Base-by-base conservation (phyloP, 2,329 filamentous ascomycete species). In the Chlorencoelia australis region DNA sequence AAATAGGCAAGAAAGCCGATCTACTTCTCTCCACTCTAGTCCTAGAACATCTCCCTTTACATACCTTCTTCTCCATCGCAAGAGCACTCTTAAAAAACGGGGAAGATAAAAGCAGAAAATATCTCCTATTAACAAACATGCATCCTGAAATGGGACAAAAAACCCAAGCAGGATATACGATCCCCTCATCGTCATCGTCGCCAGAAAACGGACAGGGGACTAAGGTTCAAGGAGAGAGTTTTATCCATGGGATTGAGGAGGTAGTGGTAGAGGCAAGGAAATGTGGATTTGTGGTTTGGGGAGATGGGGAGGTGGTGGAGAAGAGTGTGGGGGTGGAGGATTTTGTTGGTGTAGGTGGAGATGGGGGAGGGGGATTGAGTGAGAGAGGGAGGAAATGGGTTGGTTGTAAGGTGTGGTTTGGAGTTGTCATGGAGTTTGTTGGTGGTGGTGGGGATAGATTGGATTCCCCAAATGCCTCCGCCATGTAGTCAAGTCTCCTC, bases 101-200 rank as follows among this genome's bases (percentile, higher is more conserved):
- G 67, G 0, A 48, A 60, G 1, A 45, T 11, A 56, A 63, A 4
- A 57, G 60, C 0, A 64, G 64, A 0, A 74, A 69, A 0, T 55
- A 66, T 31, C 57, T 77, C 4, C 58, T 80, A 7, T 49, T 81
- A n/a, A 80, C 75, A 1, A 81, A 80, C 48, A 82, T 82, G 77
- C 77, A 82, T 52, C 56, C 65, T 2, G 69, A 79, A 3, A 80
- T 81, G 75, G 75, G 74, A 1, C 43, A 44, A 10, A 61, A 66
- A 11, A 70, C 67, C 17, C 73, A 76, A 49, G 76, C 76, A 0
- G 76, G 77, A 0, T 81, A n/a, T n/a, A n/a, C n/a, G n/a, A n/a
- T n/a, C n/a, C n/a, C n/a, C n/a, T n/a, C n/a, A n/a, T n/a, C n/a
- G n/a, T n/a, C n/a, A n/a, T 82, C 48, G 61, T 73, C 9, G 71